phyloP scores from a whole-genome alignment of 148 eudicot species.

The Spergularia marina region DNA sequence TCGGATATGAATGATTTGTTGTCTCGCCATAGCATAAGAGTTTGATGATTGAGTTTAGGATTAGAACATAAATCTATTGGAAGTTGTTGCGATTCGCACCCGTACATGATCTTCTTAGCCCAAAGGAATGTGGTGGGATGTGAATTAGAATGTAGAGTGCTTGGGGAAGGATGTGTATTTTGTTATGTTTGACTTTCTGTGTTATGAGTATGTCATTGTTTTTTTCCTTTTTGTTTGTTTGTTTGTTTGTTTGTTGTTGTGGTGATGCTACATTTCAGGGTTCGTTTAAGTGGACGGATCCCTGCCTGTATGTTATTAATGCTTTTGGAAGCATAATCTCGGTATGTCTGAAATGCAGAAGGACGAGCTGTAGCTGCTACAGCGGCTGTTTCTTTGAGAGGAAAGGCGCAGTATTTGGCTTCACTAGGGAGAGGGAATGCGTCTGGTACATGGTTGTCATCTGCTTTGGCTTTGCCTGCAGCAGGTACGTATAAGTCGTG shows the following conservation, averaged over 20 bases:
- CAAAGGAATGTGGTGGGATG: background rate
- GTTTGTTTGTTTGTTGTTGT: background rate
- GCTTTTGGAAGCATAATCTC: background rate
- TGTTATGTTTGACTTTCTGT: background rate
- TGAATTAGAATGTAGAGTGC: background rate
- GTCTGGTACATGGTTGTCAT: slow-evolving; percentile 57
- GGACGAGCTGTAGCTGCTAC: slow-evolving; percentile 66
- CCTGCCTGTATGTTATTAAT: background rate
- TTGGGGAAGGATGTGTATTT: background rate
- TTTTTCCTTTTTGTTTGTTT: background rate
- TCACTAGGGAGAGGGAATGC: slow-evolving; percentile 52
- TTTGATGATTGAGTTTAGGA: no score
- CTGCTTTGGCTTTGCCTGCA: slow-evolving; percentile 77
- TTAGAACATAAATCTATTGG: no score
- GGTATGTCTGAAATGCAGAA: slow-evolving; percentile 37
- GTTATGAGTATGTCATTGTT: background rate
- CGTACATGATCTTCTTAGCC: background rate
- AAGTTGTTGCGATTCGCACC: background rate
- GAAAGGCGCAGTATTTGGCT: slow-evolving; percentile 52
- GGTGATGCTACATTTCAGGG: background rate
- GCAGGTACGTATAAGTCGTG: slow-evolving; percentile 51
- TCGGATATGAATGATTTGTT: no score
- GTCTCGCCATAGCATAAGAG: no score
- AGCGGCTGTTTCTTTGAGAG: slow-evolving; percentile 65
- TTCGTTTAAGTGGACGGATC: background rate